Base-by-base conservation (phyloP, 2,329 filamentous ascomycete genomes). In the Xylariaceae sp. region DNA sequence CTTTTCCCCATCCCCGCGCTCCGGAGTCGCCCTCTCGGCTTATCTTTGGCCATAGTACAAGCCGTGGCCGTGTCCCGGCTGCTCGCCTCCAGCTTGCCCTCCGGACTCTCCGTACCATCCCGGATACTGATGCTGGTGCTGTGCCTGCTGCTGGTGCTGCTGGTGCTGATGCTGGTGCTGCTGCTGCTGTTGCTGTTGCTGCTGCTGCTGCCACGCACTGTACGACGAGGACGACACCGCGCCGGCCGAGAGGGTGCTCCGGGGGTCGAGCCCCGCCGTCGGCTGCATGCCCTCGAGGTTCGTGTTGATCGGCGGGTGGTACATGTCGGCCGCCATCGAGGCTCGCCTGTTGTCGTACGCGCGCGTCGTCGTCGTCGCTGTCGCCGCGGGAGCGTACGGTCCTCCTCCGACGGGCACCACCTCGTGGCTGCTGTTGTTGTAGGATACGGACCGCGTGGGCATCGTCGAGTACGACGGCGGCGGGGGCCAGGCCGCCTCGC, bases 341-440 rank as follows among this genome's bases (percentile, higher is more conserved):
- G 52, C 45, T 30, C 62, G 65, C 38, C 67, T 60, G n/a, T n/a
- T n/a, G 25, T 67, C 67, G 36, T 65, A 70, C 7, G 57, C 43
- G n/a, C 57, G 52, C 23, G 23, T 39, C 10, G 45, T 38, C 22
- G 58, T 51, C 29, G 60, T 47, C n/a, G 62, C 50, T n/a, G n/a
- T n/a, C n/a, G n/a, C n/a, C n/a, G n/a, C n/a, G n/a, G n/a, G n/a
- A n/a, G n/a, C 40, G 13, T 59, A 48, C 15, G 57, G 53, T 13
- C 71, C 68, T 26, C 62, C 60, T 18, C 67, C 60, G 31, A 67
- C 72, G 0, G 70, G 71, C 46, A 70, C 53, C 4, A 71, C 28
- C 70, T 61, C 18, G 55, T 57, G 5, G 63, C 58, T 2, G 61
- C n/a, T n/a, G n/a, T n/a, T n/a, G n/a, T n/a, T n/a, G n/a, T 26